Evolutionary conservation across 2,329 filamentous ascomycete species (phyloP), one percentile per base, ranked within the genome.

Genomic region (Colletotrichum incanum): DNA sequence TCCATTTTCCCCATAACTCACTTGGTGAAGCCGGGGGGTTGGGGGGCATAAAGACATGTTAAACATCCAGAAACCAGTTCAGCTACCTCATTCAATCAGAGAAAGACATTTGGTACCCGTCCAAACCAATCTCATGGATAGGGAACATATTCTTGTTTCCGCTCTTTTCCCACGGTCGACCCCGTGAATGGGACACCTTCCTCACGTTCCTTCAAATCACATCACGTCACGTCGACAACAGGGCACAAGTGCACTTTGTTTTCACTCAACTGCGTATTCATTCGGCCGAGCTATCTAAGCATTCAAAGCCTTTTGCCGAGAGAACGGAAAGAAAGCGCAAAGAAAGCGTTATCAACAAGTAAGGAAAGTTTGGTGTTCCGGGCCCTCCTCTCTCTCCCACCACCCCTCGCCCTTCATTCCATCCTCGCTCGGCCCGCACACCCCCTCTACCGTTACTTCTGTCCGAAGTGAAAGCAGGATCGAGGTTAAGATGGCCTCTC

Each of bases 281-380:
- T 73, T 74, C 62, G 72, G 72, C 72, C 37, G 70, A 73, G 72
- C 72, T 74, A 71, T 74, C 72, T 74, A 74, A 74, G 70, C 72
- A 66, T 70, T 74, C 72, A 61, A 73, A 73, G 72, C 70, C 72
- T 61, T 50, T 54, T 34, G 28, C 20, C 8, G 31, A 52, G 26
- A 52, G 49, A 52, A 31, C 31, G 11, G 52, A 9, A 37, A 37
- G 18, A 12, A 55, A 55, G 31, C 16, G 45, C 14, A 63, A 39
- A 52, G 31, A 50, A 63, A 63, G 18, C 59, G 28, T 61, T 37
- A 37, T 49, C 43, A 61, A 49, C 14, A 61, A 34, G 26, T 37
- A 61, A 61, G 59, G 59, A 61, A 61, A 49, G 43, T 49, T 61
- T 61, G 12, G 43, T 47, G n/a, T n/a, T 61, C 43, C 28, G 20